Conservation (phyloP, 2,329 filamentous ascomycete species). For the Monilinia fructigena region DNA sequence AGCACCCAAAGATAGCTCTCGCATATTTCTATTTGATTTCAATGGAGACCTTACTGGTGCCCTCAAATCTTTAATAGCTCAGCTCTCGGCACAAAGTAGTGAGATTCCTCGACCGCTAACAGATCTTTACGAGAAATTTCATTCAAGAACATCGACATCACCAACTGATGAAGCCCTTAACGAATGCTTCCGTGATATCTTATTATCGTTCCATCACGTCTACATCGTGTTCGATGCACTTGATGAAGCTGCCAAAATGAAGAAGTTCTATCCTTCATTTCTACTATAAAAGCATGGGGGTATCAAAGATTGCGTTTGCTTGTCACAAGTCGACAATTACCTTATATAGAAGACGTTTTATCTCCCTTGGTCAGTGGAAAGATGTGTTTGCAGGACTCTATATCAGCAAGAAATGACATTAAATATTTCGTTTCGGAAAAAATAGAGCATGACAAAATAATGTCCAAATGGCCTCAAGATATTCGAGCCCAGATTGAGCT, state of each 20-base stretch:
- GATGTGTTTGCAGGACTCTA: constrained; percentile 28
- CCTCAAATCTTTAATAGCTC: constrained; percentile 41
- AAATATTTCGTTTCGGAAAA: constrained; percentile 33
- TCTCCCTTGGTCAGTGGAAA: constrained; percentile 28
- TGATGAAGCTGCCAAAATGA: constrained; percentile 40
- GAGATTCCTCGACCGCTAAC: constrained; percentile 24
- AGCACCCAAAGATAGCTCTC: constrained; percentile 34
- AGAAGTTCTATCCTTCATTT: constrained; percentile 36
- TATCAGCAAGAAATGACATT: constrained; percentile 36
- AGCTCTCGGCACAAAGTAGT: constrained; percentile 39
- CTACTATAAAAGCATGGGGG: constrained; percentile 30
- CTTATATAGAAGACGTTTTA: constrained; percentile 39
- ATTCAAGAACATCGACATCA: constrained; percentile 17
- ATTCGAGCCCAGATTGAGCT: constrained; percentile 36
- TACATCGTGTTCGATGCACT: constrained; percentile 44
- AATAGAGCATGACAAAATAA: constrained; percentile 31
- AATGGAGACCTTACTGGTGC: constrained; percentile 40
- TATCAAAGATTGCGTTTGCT: constrained; percentile 28
- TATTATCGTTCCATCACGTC: constrained; percentile 37
- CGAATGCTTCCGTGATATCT: constrained; percentile 22
- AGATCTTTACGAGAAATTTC: constrained; percentile 24
- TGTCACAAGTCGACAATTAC: constrained; percentile 41
- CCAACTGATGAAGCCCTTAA: constrained; percentile 24
- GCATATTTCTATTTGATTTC: constrained; percentile 46
- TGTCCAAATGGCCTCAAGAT: constrained; percentile 35